Evolutionary conservation across 371 early-diverging fungal genomes (phyloP).

Genomic region (Mucor circinelloides): DNA sequence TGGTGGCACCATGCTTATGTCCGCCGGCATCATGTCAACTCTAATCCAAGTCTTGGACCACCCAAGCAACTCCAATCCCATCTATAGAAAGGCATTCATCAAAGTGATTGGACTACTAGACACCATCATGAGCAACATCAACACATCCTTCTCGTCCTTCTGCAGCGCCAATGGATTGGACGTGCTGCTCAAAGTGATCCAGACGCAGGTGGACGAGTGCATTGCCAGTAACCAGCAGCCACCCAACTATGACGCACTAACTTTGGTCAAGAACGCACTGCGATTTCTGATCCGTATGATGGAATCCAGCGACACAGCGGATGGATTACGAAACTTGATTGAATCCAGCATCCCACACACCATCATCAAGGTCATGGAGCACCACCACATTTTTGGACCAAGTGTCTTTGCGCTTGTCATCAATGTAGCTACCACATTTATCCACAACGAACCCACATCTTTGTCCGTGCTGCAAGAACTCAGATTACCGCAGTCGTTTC

Average conservation of each 20-base stretch:
- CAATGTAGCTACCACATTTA: conserved; percentile 92
- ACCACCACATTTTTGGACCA: conserved; percentile 75
- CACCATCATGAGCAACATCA: conserved; percentile 73
- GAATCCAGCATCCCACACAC: conserved; percentile 87
- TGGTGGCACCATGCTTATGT: conserved; percentile 87
- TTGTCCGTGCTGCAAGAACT: conserved; percentile 91
- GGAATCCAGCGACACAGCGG: conserved; percentile 88
- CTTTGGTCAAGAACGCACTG: conserved; percentile 78
- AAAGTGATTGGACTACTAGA: conserved; percentile 80
- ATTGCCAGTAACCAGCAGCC: conserved; percentile 5
- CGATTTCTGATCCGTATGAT: conserved; percentile 91
- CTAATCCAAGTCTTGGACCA: conserved; percentile 60
- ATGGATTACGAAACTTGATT: conserved; percentile 91
- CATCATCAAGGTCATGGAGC: conserved; percentile 70
- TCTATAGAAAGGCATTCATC: conserved; percentile 52
- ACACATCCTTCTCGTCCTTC: conserved; percentile 77
- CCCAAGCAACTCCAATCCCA: background rate
- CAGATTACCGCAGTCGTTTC: conserved; percentile 82
- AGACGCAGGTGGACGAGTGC: conserved; percentile 60
- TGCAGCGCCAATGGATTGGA: conserved; percentile 79
- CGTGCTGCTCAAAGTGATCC: conserved; percentile 73
- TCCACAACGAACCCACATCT: conserved; percentile 96
- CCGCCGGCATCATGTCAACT: conserved; percentile 87
- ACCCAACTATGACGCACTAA: conserved; percentile 11
- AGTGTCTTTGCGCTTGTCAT: conserved; percentile 78